Evolutionary conservation across 345 rosid species (phyloP), one percentile per base, ranked within the genome.

Genomic region (Capsella bursapastoris): DNA sequence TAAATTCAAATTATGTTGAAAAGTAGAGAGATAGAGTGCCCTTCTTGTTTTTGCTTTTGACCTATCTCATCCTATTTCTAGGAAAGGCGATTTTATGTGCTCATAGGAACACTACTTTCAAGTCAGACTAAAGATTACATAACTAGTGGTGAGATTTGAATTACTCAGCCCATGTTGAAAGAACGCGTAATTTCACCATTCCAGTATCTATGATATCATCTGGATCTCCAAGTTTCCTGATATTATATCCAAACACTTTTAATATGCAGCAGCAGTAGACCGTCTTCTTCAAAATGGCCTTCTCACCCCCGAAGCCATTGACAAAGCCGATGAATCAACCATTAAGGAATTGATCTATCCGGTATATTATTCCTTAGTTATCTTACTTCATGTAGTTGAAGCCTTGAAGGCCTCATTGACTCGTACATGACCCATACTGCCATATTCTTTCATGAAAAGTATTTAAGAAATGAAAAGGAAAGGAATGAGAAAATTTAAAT

Each of bases 271-370:
- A 57, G 98, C 98, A 51, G 82, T 94, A 66, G 85, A 88, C 68
- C 89, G 93, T 73, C 96, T 94, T 69, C 83, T 48, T 51, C 84
- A 88, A 58, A 90, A 87, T 76, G 75, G 73, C 66, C 81, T 94
- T 79, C 96, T 90, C 74, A 82, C 92, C 71, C 92, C 96, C 16
- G 88, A 88, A 73, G 87, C 97, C 67, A 82, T 94, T 73, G 93
- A 88, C 51, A 73, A 82, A 79, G 90, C 98, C 22, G 89, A 90
- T 82, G 98, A 94, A 83, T 82, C 82, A 74, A 72, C 84, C 67
- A 82, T 94, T 56, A 94, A 75, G 79, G 90, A 84, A 64, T 79
- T 94, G 79, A 94, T 94, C 71, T 94, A 94, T 71, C 97, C 93
- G 10, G 98, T 94, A 85, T 25, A 80, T 59, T 66, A 44, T 47